A percentile compares a stretch with the other conserved stretches of the same genome.
Conservation (phyloP, 306 rosid genomes). For the Mucuna pruriens region DNA sequence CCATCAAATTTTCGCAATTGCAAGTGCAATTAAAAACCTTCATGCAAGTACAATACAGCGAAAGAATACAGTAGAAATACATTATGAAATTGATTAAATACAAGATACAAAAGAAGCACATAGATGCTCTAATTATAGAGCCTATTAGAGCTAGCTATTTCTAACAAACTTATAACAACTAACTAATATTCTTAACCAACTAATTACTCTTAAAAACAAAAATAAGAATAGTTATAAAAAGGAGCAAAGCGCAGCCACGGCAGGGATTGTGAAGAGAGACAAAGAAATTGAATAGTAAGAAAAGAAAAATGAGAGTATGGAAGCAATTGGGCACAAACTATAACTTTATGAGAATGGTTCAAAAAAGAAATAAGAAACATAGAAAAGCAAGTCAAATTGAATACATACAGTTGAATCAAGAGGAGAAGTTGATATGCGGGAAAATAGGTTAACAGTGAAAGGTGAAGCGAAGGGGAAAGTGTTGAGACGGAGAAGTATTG, state of each 20-base stretch:
- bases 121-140: too few species aligned
- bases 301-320: not conserved
- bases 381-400: not conserved
- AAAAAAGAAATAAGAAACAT: too few species aligned
- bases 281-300: not conserved
- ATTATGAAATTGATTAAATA: too few species aligned
- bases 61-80: too few species aligned
- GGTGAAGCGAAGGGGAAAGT: not conserved
- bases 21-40: not conserved
- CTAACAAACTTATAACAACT: too few species aligned
- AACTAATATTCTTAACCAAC: too few species aligned
- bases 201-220: too few species aligned
- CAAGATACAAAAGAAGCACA: too few species aligned
- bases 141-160: too few species aligned
- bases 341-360: not conserved
- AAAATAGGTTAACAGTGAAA: not conserved
- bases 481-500: not conserved
- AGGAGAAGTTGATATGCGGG: not conserved
- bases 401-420: slow-evolving; percentile 9
- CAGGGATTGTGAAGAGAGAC: not conserved
- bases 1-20: not conserved
- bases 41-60: not conserved
- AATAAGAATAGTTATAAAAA: not conserved
- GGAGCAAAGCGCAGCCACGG: not conserved
- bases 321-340: slow-evolving; percentile 3